A percentile compares a stretch with the other conserved stretches of the same genome.
Evolutionary conservation across 83 land plant genomes (phyloP).

Genomic region (Larix sibirica): DNA sequence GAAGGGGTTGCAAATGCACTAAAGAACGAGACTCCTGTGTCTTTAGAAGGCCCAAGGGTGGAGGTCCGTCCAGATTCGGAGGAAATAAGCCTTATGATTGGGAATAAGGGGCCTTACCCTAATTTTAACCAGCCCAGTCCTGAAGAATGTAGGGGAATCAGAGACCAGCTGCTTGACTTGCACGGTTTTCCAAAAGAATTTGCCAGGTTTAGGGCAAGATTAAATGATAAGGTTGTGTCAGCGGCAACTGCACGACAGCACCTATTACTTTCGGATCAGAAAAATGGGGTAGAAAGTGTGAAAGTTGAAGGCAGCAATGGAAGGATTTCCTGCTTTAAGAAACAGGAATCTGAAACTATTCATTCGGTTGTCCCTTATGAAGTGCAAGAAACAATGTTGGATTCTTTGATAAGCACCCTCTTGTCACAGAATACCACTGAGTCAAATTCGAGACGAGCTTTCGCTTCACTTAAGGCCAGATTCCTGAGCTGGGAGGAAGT

Average conservation of each 20-base stretch:
- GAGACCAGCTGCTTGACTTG: slow-evolving; percentile 49
- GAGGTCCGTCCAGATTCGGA: too few species aligned
- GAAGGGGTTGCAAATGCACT: too few species aligned
- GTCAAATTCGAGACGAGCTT: slow-evolving; percentile 63
- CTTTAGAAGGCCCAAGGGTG: too few species aligned
- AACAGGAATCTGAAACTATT: slow-evolving; percentile 6
- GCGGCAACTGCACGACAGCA: neutral
- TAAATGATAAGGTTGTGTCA: slow-evolving; percentile 6
- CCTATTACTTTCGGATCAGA: neutral
- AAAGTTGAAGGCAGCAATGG: slow-evolving; percentile 4
- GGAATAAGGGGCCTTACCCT: slow-evolving; percentile 39
- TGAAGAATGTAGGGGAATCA: slow-evolving; percentile 46
- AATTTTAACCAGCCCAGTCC: slow-evolving; percentile 35
- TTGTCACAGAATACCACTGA: slow-evolving; percentile 88
- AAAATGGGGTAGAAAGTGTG: neutral
- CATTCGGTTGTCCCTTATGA: slow-evolving; percentile 16
- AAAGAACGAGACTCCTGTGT: too few species aligned
- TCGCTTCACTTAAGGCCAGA: slow-evolving; percentile 59
- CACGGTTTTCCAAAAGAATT: slow-evolving; percentile 67
- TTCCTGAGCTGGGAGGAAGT: slow-evolving; percentile 84
- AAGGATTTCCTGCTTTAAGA: neutral
- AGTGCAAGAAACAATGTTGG: slow-evolving; percentile 39
- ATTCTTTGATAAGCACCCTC: slow-evolving; percentile 63
- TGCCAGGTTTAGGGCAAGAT: slow-evolving; percentile 24
- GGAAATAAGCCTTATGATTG: too few species aligned